Evolutionary conservation across 1,284 basidiomycete genomes (phyloP).

Genomic region (Stereum hirsutum): DNA sequence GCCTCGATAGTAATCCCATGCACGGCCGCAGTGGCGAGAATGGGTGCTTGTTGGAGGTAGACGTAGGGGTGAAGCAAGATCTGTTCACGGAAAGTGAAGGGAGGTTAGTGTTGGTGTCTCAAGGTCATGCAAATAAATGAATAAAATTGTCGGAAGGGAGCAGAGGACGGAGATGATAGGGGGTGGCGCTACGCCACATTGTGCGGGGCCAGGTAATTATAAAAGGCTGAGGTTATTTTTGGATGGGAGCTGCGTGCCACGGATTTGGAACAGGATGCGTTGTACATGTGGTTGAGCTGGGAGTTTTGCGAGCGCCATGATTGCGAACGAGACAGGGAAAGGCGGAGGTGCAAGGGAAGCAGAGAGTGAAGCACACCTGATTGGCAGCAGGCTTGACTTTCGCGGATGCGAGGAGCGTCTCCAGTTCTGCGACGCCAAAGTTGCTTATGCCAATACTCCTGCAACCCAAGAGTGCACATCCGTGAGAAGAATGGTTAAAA

Average conservation of each 20-base stretch:
- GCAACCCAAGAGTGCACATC: slow-evolving; percentile 1
- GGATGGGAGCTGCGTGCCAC: too few relatives aligned
- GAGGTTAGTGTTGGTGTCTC: neutral
- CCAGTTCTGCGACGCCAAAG: slow-evolving; percentile 51
- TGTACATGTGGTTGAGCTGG: too few relatives aligned
- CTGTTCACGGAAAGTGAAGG: slow-evolving; percentile 23
- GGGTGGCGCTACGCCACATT: neutral
- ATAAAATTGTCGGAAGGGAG: neutral
- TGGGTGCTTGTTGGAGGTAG: slow-evolving; percentile 36
- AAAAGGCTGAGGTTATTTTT: too few relatives aligned
- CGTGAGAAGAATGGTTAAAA: neutral
- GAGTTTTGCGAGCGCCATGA: too few relatives aligned
- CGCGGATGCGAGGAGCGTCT: slow-evolving; percentile 46
- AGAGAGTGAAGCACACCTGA: slow-evolving; percentile 35
- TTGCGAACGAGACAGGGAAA: too few relatives aligned
- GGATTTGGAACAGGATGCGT: too few relatives aligned
- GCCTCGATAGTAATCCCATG: slow-evolving; percentile 66
- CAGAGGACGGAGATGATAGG: neutral
- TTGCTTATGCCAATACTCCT: slow-evolving; percentile 82
- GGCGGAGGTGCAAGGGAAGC: neutral
- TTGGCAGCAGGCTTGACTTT: slow-evolving; percentile 67
- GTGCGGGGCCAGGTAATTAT: too few relatives aligned
- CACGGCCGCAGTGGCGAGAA: slow-evolving; percentile 48
- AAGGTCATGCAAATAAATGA: neutral
- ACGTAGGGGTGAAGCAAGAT: slow-evolving; percentile 69